Percentiles rank a stretch among this genome's conserved stretches.
These are phyloP conservation scores for Calocybe cyanea DNA, from an alignment of 768 basidiomycete species.

Conservation along the genomic window DNA sequence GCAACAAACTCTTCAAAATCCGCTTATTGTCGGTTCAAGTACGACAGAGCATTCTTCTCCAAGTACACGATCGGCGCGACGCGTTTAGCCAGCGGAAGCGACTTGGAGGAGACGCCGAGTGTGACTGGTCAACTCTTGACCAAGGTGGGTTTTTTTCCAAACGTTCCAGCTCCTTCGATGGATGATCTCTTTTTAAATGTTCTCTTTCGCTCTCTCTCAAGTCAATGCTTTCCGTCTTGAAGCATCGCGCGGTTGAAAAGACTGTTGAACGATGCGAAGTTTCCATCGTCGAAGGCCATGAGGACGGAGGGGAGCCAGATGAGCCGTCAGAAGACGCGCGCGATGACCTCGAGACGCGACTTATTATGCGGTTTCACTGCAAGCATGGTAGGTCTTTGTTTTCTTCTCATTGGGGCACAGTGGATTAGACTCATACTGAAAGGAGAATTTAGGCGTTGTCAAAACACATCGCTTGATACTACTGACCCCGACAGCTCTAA, in stretches of 20 bases:
- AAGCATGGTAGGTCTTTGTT: constrained; percentile 61
- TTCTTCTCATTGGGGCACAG: neutral
- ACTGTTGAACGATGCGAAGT: constrained; percentile 75
- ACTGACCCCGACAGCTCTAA: constrained; percentile 50
- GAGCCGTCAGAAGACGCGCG: constrained; percentile 39
- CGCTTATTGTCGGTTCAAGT: constrained; percentile 78
- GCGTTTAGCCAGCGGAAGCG: constrained; percentile 20
- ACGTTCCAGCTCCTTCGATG: too few relatives aligned
- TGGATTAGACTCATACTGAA: neutral
- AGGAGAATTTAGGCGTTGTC: constrained; percentile 51
- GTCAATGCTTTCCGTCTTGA: constrained; percentile 73
- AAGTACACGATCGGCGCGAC: constrained; percentile 46
- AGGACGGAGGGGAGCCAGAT: constrained; percentile 20
- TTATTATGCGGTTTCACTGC: constrained; percentile 72
- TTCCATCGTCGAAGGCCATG: constrained; percentile 53
- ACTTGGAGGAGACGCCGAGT: constrained; percentile 27
- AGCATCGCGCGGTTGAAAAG: constrained; percentile 72
- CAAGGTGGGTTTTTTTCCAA: constrained; percentile 42
- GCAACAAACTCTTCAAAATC: constrained; percentile 78
- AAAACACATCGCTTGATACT: constrained; percentile 78
- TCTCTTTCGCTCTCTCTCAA: constrained; percentile 17
- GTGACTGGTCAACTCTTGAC: constrained; percentile 66
- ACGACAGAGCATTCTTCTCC: constrained; percentile 64
- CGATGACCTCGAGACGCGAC: constrained; percentile 67
- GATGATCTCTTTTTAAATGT: neutral